These are phyloP conservation scores for Epichloe hybrida DNA, from an alignment of 2,329 filamentous ascomycete genomes.

Conservation along the genomic window DNA sequence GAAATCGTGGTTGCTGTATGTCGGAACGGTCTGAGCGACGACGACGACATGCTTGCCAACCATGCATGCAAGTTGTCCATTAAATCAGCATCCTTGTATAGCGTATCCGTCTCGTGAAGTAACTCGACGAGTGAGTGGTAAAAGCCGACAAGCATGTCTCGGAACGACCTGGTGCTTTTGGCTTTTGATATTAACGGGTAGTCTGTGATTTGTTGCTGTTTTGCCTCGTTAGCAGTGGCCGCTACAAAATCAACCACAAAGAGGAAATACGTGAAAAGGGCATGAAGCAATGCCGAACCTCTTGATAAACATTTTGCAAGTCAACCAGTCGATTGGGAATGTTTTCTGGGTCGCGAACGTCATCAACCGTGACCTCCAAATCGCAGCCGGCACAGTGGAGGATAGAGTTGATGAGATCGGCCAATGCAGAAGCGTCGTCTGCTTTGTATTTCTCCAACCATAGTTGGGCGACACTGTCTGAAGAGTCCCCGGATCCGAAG, in stretches of 20 bases:
- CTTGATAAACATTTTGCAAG: conserved; percentile 77
- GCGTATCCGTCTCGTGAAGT: conserved; percentile 65
- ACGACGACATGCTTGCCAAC: conserved; percentile 84
- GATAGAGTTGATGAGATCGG: conserved; percentile 53
- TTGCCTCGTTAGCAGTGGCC: conserved; percentile 14
- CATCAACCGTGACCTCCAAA: conserved; percentile 62
- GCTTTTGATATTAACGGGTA: conserved; percentile 82
- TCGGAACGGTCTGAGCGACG: conserved; percentile 74
- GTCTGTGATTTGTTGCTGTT: conserved; percentile 62
- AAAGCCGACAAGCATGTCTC: conserved; percentile 63
- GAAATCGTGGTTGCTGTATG: conserved; percentile 85
- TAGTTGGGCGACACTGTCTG: conserved; percentile 42
- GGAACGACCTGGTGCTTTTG: conserved; percentile 65
- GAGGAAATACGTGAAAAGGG: background rate
- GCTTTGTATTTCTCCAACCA: conserved; percentile 47
- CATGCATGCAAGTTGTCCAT: conserved; percentile 84
- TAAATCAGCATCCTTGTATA: conserved; percentile 65
- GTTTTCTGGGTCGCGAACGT: conserved; percentile 83
- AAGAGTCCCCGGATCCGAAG: conserved; percentile 44
- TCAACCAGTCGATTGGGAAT: conserved; percentile 65
- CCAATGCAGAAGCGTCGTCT: conserved; percentile 40
- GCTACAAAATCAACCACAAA: too few relatives aligned
- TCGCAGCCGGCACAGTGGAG: conserved; percentile 67
- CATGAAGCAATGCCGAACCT: conserved; percentile 34
- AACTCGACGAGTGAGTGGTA: conserved; percentile 64